Base-by-base conservation (phyloP, 306 rosid species). In the Cajanus cajan region DNA sequence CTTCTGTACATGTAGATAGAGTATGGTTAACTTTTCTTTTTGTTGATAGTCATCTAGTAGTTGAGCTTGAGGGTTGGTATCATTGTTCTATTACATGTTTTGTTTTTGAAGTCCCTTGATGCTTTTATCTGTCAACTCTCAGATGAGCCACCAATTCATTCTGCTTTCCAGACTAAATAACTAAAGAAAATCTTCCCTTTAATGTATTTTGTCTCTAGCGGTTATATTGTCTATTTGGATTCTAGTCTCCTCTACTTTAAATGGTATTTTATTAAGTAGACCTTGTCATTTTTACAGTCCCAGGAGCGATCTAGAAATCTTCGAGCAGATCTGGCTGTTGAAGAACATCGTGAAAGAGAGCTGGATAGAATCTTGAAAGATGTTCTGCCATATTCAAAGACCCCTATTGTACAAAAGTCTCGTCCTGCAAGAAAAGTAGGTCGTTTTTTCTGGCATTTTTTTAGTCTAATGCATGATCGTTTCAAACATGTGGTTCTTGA, bases 301-400 rank as follows among this genome's bases (percentile, higher is more conserved):
- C 88, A 82, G 14, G 98, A 92, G 37, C 91, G 93, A 19, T 91
- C 97, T 50, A 91, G 92, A 88, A 85, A 81, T 88, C 96, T 95
- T 62, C 83, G 83, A 71, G 92, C 90, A 72, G 97, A 95, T 78
- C 85, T 95, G 80, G 97, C 97, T 66, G 92, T 91, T 50, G 98
- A 95, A 86, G 98, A 95, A 68, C 91, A 88, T 34, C 95, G 94
- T 68, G 93, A 77, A 55, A 89, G 74, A 59, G 98, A 95, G 86
- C 86, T 95, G 67, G 90, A 91, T 82, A 86, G 96, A 90, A 95
- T 95, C 63, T 82, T 95, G 88, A 89, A 88, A 81, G 98, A 94
- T 83, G 90, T 90, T 72, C 90, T 95, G 79, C 98, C 92, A 48
- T 91, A 85, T 87, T 97, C 97, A 77, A 88, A 84, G 84, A 88